These are phyloP conservation scores for Aspergillus flavus DNA, from an alignment of 2,329 filamentous ascomycete genomes.

Conservation along the genomic window DNA sequence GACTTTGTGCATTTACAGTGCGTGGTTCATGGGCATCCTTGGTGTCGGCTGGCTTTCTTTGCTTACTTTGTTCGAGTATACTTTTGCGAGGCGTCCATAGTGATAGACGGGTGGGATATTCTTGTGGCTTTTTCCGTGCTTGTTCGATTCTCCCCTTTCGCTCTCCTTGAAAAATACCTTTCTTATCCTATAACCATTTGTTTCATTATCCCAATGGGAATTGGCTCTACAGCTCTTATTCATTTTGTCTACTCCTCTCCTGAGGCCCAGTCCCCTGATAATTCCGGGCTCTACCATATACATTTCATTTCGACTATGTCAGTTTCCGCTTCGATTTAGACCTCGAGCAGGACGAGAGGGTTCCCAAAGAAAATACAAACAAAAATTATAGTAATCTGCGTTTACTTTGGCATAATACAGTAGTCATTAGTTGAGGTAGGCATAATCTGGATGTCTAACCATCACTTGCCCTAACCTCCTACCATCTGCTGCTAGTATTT, in stretches of 20 bases:
- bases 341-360: conserved; percentile 14
- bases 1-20: conserved; percentile 43
- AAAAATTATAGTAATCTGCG: neutral
- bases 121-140: conserved; percentile 19
- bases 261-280: conserved; percentile 1
- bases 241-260: conserved; percentile 11
- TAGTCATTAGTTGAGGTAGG: neutral
- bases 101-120: conserved; percentile 31
- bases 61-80: conserved; percentile 17
- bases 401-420: neutral
- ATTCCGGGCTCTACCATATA: neutral
- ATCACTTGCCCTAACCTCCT: neutral
- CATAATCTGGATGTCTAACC: neutral
- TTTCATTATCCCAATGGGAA: conserved; percentile 14
- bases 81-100: conserved; percentile 27
- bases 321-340: conserved; percentile 6
- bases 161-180: neutral
- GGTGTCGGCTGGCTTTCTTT: conserved; percentile 33
- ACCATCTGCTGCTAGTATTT: neutral
- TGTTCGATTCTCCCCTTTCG: conserved; percentile 9
- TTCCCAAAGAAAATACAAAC: neutral
- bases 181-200: neutral
- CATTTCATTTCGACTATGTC: conserved; percentile 4
- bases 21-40: conserved; percentile 38
- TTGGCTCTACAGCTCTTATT: conserved; percentile 16